These are phyloP conservation scores for Quaeritorhiza haematococci DNA, from an alignment of 371 early-diverging fungal species.

Conservation along the genomic window DNA sequence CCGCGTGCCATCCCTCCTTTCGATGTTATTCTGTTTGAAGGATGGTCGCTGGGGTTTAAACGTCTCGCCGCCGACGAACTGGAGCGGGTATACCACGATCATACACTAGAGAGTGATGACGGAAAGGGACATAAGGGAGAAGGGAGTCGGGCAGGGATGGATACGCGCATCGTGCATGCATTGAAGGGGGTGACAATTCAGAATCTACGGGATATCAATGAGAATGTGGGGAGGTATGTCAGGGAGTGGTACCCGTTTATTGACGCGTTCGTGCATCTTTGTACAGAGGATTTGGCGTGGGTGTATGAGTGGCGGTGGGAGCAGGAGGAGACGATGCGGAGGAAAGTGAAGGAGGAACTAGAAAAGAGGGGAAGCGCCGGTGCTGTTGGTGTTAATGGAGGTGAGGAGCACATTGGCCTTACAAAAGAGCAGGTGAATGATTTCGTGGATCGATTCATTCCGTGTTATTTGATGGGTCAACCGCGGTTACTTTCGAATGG, in stretches of 20 bases:
- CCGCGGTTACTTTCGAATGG: slow-evolving; percentile 48
- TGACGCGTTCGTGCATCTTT: slow-evolving; percentile 73
- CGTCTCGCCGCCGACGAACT: slow-evolving; percentile 32
- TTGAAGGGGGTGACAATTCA: too few relatives aligned
- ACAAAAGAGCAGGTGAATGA: slow-evolving; percentile 47
- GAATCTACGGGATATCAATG: slow-evolving; percentile 52
- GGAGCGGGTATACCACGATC: slow-evolving; percentile 6
- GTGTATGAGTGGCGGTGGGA: slow-evolving; percentile 83
- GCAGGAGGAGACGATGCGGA: slow-evolving; percentile 73
- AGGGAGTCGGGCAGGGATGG: too few relatives aligned
- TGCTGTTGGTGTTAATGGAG: slow-evolving; percentile 12
- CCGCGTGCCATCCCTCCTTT: slow-evolving; percentile 43
- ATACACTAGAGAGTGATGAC: slow-evolving; percentile 36
- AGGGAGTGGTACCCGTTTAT: slow-evolving; percentile 52
- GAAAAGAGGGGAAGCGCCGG: slow-evolving; percentile 16
- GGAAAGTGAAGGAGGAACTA: slow-evolving; percentile 28
- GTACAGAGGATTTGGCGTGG: slow-evolving; percentile 49
- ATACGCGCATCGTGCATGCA: too few relatives aligned
- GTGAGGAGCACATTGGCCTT: slow-evolving; percentile 4
- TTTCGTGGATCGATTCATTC: slow-evolving; percentile 90
- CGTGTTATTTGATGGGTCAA: slow-evolving; percentile 75
- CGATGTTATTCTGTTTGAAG: slow-evolving; percentile 86
- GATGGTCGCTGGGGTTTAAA: slow-evolving; percentile 89
- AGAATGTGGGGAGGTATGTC: slow-evolving; percentile 50
- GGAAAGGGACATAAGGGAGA: too few relatives aligned